Base-by-base conservation (phyloP, 805 yeast species). In the Metschnikowia chrysomelidarum region DNA sequence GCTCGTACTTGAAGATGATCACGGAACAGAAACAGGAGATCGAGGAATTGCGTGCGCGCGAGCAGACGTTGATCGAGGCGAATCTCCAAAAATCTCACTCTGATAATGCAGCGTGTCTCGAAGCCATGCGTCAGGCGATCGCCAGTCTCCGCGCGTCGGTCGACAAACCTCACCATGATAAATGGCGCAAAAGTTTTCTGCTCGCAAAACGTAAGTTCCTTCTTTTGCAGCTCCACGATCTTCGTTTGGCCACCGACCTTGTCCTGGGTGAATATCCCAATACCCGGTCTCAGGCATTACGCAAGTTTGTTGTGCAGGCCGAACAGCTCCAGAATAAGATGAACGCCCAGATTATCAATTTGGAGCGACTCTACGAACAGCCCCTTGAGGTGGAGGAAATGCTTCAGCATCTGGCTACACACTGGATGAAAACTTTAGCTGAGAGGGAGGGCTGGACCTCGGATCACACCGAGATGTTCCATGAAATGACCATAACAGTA, bases 1-100 rank as follows among this genome's bases (percentile, higher is more conserved):
- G 93, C 0, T 80, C 89, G 3, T 88, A 87, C 53, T 62, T 86
- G 52, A 80, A 81, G 59, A 82, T 84, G 82, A 87, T 87, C 23
- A 77, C 88, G 2, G 88, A 84, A 50, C 95, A 85, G 52, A 77
- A 78, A 46, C 73, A 69, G 38, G 88, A 82, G 54, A 86, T 87
- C 38, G 84, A 76, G 34, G 83, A 78, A 41, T 65, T 87, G 34
- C 64, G 85, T 44, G 54, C 56, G 0, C 66, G 87, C 33, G 86
- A 80, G 51, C 46, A 58, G 4, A 49, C 56, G 14, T 58, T 67
- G 36, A 59, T 78, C 3, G 62, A 69, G 10, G 51, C 57, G 16
- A 62, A 68, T 1, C 24, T 72, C 4, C 51, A 55, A 3, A 62
- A 60, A 27, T 65, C 56, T 24, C 62, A 56, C 13, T 13, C 22